Evolutionary conservation across 305 asterid species (phyloP), one percentile per base, ranked within the genome.

Genomic region (Solanum aculeatissimum): DNA sequence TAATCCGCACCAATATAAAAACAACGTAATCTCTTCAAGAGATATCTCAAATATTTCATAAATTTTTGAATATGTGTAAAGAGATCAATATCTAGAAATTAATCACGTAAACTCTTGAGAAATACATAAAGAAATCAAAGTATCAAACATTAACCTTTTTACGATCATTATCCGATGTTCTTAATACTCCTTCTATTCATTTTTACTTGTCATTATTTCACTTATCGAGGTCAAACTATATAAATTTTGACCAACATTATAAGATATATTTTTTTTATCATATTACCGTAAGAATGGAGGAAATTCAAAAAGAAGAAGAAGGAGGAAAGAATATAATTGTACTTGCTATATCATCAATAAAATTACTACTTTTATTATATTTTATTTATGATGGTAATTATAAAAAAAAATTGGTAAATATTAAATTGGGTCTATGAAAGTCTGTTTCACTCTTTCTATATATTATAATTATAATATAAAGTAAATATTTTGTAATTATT

Each of bases 381-480:
- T 57, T 55, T 57, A 1, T 57, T 58, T 60, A 7, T 60, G 16
- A 4, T 11, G 21, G 2, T 5, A 7, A 14, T 21, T 60, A 23
- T 4, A 11, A 32, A 7, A 60, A 60, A 60, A 32, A 60, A 29
- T 27, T 65, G 71, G 78, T 43, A 45, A 23, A 21, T 71, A 42
- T 13, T 1, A 47, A 75, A 29, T 27, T 27, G 25, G 23, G 43
- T 10, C 45, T 53, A 53, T 51, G 21, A 51, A 53, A 51, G 38
- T 82, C 11, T 82, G 45, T 43, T 69, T 29, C 58, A 62, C 27
- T 47, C 8, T 58, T 43, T 82, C 19, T 62, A 62, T 72, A 58
- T n/a, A 38, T 62, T 14, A 55, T 40, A 81, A 62, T 7, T 72
- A 58, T n/a, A 57, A 43, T 14, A 55, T 40, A 81, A 82, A 12